Evolutionary conservation across 83 land plant genomes (phyloP), one percentile per base, ranked within the genome.

Genomic region (Diphasiastrum complanatum): DNA sequence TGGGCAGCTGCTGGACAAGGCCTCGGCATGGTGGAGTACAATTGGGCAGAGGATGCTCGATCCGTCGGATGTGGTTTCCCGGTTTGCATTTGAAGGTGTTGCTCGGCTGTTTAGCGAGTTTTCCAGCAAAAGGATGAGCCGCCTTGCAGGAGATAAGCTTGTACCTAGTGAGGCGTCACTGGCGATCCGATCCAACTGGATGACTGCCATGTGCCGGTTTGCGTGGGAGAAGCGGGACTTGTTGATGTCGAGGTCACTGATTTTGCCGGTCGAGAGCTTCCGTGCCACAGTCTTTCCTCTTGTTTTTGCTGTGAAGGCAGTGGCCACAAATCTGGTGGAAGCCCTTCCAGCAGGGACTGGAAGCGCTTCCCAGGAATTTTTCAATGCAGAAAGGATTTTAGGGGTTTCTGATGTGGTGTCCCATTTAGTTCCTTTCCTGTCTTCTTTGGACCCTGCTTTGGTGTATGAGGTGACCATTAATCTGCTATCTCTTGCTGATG

Each of bases 351-450:
- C 16, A 40, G 8, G 8, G 43, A 40, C 43, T 8, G 16, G 12
- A 40, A 16, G 43, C 12, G 16, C 8, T 24, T 18, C 5, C 18
- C 18, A 61, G 27, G 72, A 72, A 24, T 64, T 65, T 46, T 78
- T 60, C 16, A 75, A 73, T 74, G 98, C 99, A 0, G 97, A 89
- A 73, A 84, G 62, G 66, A 61, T 89, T 3, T 80, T 95, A 5
- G 99, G 96, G 20, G 89, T 95, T 20, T 95, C 99, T 4, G 99
- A 95, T 73, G 68, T 95, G 30, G 97, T 86, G 33, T 75, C 97
- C 0, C 99, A 95, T 64, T 66, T 95, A 31, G 80, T 80, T 38
- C 96, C 92, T 2, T 95, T 86, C 65, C 72, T 95, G 62, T 83
- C 89, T 26, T 77, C 90, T 2, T 51, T 90, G 69, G 99, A 95